Percentiles rank a stretch among this genome's conserved stretches.
Evolutionary conservation across 345 rosid species (phyloP).

Genomic region (Heritiera littoralis): DNA sequence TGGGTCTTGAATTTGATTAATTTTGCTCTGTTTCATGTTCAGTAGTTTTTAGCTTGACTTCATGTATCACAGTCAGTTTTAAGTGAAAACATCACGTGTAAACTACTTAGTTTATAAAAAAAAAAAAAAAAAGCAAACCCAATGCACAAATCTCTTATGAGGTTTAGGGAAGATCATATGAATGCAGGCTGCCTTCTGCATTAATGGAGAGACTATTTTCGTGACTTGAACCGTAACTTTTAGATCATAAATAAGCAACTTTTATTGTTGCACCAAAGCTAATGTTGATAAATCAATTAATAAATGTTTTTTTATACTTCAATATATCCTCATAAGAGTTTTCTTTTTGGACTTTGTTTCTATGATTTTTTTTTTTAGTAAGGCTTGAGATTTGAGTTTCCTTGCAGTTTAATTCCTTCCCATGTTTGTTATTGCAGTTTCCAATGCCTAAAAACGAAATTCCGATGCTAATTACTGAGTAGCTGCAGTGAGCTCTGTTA

Average conservation of each 20-base stretch:
- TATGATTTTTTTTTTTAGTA: neutral
- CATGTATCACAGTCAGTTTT: neutral
- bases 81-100: neutral
- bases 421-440: constrained; percentile 37
- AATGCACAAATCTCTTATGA: too few species aligned
- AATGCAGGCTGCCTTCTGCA: too few species aligned
- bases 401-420: neutral
- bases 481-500: constrained; percentile 23
- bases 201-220: too few species aligned
- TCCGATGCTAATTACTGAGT: constrained; percentile 47
- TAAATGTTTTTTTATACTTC: neutral
- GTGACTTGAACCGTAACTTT: too few species aligned
- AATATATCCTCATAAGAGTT: neutral
- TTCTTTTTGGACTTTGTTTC: neutral
- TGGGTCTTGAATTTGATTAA: neutral
- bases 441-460: constrained; percentile 37
- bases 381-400: neutral
- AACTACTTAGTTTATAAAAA: neutral
- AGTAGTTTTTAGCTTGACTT: neutral
- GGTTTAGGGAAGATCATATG: too few species aligned
- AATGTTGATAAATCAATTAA: neutral
- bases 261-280: too few species aligned
- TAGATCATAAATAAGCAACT: too few species aligned
- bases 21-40: neutral
- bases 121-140: too few species aligned